Conservation (phyloP, 129 eudicot genomes). For the Saposhnikovia divaricata region DNA sequence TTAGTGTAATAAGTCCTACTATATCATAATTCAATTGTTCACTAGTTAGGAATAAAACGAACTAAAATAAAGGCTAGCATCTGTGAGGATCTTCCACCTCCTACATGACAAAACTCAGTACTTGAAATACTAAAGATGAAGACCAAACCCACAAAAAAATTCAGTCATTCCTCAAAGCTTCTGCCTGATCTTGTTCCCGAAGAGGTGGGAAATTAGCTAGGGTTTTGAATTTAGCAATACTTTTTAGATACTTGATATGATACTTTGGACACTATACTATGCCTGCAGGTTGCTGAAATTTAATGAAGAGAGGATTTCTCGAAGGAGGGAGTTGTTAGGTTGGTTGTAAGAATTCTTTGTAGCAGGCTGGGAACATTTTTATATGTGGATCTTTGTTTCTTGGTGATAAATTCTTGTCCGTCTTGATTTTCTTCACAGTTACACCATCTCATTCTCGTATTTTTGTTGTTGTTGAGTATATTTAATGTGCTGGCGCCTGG, state of each 20-base stretch:
- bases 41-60: too few species aligned
- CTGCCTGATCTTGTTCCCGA: conserved; percentile 64
- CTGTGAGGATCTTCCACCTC: conserved; percentile 51
- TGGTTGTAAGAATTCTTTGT: conserved; percentile 36
- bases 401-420: conserved; percentile 38
- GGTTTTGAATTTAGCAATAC: background rate
- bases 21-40: background rate
- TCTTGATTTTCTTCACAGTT: conserved; percentile 57
- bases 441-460: background rate
- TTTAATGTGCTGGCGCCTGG: too few species aligned
- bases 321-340: conserved; percentile 49
- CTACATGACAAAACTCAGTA: conserved; percentile 29
- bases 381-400: conserved; percentile 54
- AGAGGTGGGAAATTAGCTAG: conserved; percentile 35
- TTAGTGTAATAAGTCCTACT: too few species aligned
- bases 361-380: conserved; percentile 60
- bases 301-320: conserved; percentile 42
- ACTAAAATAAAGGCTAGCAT: conserved; percentile 18
- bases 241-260: too few species aligned
- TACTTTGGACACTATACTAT: background rate
- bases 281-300: conserved; percentile 39
- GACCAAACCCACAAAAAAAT: conserved; percentile 20
- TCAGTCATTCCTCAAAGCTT: conserved; percentile 34
- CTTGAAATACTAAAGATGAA: background rate
- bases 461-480: background rate